phyloP scores from a whole-genome alignment of 2,329 filamentous ascomycete species.

The Drechslera avenae region DNA sequence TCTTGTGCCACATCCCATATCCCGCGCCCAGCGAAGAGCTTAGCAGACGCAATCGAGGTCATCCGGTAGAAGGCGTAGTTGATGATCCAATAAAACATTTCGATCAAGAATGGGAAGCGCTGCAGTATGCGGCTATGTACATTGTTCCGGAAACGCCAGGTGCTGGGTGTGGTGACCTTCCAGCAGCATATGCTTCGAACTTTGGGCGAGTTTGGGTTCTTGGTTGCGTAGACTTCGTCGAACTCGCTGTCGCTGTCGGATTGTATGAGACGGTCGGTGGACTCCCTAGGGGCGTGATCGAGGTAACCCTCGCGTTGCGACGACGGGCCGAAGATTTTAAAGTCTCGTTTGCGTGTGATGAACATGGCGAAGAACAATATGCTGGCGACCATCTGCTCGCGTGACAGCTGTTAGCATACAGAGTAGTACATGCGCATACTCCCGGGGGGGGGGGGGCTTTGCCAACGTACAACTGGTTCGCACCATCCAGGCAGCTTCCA shows the following conservation, averaged over 20 bases:
- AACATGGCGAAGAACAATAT: conserved; percentile 58
- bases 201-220: conserved; percentile 52
- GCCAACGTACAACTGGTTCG: conserved; percentile 46
- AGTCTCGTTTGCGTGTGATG: conserved; percentile 54
- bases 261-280: conserved; percentile 50
- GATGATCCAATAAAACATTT: conserved; percentile 76
- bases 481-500: conserved; percentile 52
- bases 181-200: conserved; percentile 59
- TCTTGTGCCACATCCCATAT: conserved; percentile 63
- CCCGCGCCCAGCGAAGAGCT: conserved; percentile 58
- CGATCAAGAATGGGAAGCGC: conserved; percentile 71
- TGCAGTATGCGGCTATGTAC: conserved; percentile 67
- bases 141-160: conserved; percentile 64
- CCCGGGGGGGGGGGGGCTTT: neutral
- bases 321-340: conserved; percentile 48
- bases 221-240: conserved; percentile 44
- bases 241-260: conserved; percentile 47
- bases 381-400: conserved; percentile 54
- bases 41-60: conserved; percentile 59
- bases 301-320: conserved; percentile 37
- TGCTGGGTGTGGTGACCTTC: conserved; percentile 61
- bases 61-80: conserved; percentile 68
- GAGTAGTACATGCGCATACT: neutral
- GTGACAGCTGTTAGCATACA: conserved; percentile 11
- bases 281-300: conserved; percentile 44